phyloP scores from a whole-genome alignment of 192 early-diverging fungal genomes.

The Coemansia sp. region DNA sequence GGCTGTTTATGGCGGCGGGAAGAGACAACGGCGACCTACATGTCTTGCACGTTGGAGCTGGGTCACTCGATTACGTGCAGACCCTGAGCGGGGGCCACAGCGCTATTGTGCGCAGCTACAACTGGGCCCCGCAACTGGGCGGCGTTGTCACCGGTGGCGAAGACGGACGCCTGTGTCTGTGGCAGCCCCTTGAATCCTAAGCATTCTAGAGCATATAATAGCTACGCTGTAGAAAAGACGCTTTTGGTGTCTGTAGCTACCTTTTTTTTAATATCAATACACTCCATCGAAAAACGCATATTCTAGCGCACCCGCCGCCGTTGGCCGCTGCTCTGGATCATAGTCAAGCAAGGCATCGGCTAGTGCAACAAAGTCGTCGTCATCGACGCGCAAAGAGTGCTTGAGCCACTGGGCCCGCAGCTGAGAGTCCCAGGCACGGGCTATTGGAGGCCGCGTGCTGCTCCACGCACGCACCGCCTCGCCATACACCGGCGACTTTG shows the following conservation, averaged over 20 bases:
- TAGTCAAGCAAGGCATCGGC: constrained; percentile 75
- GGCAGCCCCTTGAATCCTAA: constrained; percentile 31
- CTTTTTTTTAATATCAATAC: constrained; percentile 12
- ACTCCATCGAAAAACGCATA: constrained; percentile 48
- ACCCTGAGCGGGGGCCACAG: constrained; percentile 72
- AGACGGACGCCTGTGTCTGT: constrained; percentile 69
- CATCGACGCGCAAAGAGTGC: constrained; percentile 39
- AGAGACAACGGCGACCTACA: constrained; percentile 69
- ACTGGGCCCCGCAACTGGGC: constrained; percentile 63
- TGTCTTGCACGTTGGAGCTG: constrained; percentile 76
- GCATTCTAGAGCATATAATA: not conserved
- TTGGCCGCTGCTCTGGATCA: constrained; percentile 79
- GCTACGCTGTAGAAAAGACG: not conserved
- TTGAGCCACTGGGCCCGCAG: constrained; percentile 50
- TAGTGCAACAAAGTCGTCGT: constrained; percentile 48
- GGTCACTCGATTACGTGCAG: constrained; percentile 71
- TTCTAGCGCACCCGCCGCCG: constrained; percentile 67
- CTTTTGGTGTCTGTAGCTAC: not conserved
- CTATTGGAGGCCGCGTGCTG: constrained; percentile 16
- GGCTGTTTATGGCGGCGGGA: constrained; percentile 80
- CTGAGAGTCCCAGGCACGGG: constrained; percentile 37
- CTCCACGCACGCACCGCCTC: constrained; percentile 55
- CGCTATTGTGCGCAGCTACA: constrained; percentile 79
- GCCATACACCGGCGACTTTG: constrained; percentile 59
- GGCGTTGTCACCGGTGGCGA: constrained; percentile 74